Evolutionary conservation across 2,329 filamentous ascomycete genomes (phyloP), one percentile per base, ranked within the genome.

Genomic region (Monosporascus sp.): DNA sequence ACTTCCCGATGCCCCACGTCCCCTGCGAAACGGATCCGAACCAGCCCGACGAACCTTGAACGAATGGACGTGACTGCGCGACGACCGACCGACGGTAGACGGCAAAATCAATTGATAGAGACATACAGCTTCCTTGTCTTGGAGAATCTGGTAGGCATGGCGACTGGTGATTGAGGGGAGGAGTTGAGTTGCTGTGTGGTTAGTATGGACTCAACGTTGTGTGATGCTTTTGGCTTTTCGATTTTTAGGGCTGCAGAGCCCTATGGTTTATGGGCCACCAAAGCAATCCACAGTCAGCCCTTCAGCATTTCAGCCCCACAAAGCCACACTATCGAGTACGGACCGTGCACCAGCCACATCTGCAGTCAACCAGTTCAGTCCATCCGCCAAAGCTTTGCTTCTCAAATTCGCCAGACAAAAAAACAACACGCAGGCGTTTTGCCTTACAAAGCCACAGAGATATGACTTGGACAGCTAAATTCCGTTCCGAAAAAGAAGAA

Each of bases 91-190:
- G 56, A 54, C 53, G 45, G 41, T 53, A 55, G 55, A 43, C 22
- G 19, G 40, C 14, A 19, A 22, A 44, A 19, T 48, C 24, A 48
- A 52, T 50, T 58, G 53, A 55, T 59, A 51, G 56, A 56, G 66
- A 85, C 84, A 68, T 85, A 87, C 84, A 86, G 86, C 83, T 89
- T 89, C 78, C 86, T 81, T 76, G 86, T 89, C 79, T 88, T 87
- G 71, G 81, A 82, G 66, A 85, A 80, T 75, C 85, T 80, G 76
- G 86, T 88, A 85, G 86, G 86, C 86, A 86, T 86, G 72, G 61
- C 54, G 60, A 59, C 58, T 56, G 55, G 57, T 69, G 60, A 63
- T 60, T 69, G 68, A 68, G 68, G 73, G 69, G 53, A 58, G 49
- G 49, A 40, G 53, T 53, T 54, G 51, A 53, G 56, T 55, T 61